A percentile compares a stretch with the other conserved stretches of the same genome.
phyloP scores from a whole-genome alignment of 2,329 filamentous ascomycete species.

The Scedosporium dehoogii region DNA sequence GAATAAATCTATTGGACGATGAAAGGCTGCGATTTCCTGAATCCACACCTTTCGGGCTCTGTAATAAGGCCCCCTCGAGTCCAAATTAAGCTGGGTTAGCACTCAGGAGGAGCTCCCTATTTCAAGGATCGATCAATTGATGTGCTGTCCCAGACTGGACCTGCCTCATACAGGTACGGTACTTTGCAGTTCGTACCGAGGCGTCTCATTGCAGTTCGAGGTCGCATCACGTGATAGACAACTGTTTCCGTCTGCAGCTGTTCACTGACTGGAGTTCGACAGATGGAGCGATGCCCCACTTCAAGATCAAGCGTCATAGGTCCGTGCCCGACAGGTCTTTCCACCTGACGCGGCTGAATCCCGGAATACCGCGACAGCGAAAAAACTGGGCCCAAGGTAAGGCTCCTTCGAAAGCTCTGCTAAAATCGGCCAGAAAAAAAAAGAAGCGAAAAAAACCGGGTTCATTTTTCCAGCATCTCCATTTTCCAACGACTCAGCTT shows the following conservation, averaged over 20 bases:
- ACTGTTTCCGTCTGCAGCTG: not conserved
- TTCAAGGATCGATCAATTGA: not conserved
- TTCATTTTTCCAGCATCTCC: too few species aligned
- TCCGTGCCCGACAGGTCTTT: not conserved
- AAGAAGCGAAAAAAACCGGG: too few species aligned
- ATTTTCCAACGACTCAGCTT: too few species aligned
- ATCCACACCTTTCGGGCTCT: not conserved
- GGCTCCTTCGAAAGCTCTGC: not conserved
- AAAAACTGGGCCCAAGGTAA: not conserved
- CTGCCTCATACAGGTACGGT: not conserved
- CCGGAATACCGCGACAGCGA: conserved; percentile 5
- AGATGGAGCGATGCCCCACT: not conserved
- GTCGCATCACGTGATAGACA: not conserved
- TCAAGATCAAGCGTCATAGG: not conserved
- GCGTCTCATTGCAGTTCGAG: not conserved
- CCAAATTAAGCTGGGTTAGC: not conserved
- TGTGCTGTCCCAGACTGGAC: not conserved
- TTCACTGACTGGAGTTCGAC: not conserved
- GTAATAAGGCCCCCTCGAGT: not conserved
- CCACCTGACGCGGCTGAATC: conserved; percentile 2
- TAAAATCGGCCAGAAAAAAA: not conserved
- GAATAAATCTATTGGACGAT: too few species aligned
- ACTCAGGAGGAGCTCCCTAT: not conserved
- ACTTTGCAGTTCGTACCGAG: not conserved
- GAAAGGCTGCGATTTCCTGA: not conserved